Evolutionary conservation across 2,329 filamentous ascomycete species (phyloP).

Genomic region (Penicillium sp.): DNA sequence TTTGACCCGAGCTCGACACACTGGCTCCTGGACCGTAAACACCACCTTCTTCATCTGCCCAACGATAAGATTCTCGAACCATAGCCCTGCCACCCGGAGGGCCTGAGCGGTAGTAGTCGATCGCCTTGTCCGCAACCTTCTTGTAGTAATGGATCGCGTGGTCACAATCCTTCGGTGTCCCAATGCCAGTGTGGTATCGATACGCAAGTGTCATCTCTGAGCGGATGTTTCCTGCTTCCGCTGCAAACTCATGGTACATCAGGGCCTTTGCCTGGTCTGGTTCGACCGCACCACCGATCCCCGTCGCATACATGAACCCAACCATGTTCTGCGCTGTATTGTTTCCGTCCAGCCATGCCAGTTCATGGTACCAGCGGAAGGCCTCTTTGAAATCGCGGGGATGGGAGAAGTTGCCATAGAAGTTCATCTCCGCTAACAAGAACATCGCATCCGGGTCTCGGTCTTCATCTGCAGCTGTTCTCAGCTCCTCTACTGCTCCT

Average conservation of each 20-base stretch:
- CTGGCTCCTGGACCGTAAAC: conserved; percentile 96
- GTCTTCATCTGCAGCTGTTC: conserved; percentile 55
- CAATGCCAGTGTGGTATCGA: conserved; percentile 79
- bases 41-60: conserved; percentile 86
- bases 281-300: conserved; percentile 75
- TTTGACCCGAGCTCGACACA: conserved; percentile 77
- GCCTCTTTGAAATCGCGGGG: conserved; percentile 76
- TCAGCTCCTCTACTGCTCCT: conserved; percentile 58
- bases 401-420: conserved; percentile 89
- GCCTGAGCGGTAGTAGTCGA: conserved; percentile 81
- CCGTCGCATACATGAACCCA: conserved; percentile 92
- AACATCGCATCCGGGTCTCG: conserved; percentile 75
- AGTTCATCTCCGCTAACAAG: conserved; percentile 89
- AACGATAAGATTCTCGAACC: conserved; percentile 73
- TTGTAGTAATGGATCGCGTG: conserved; percentile 86
- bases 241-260: conserved; percentile 92
- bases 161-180: conserved; percentile 81
- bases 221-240: conserved; percentile 73
- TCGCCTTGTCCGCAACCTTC: conserved; percentile 86
- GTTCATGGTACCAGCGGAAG: conserved; percentile 74
- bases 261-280: conserved; percentile 87
- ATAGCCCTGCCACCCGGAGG: conserved; percentile 83
- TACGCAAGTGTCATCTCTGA: conserved; percentile 94
- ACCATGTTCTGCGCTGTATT: conserved; percentile 94
- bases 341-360: conserved; percentile 77